Base-by-base conservation (phyloP, 371 early-diverging fungal species). In the Basidiobolus meristosporus region DNA sequence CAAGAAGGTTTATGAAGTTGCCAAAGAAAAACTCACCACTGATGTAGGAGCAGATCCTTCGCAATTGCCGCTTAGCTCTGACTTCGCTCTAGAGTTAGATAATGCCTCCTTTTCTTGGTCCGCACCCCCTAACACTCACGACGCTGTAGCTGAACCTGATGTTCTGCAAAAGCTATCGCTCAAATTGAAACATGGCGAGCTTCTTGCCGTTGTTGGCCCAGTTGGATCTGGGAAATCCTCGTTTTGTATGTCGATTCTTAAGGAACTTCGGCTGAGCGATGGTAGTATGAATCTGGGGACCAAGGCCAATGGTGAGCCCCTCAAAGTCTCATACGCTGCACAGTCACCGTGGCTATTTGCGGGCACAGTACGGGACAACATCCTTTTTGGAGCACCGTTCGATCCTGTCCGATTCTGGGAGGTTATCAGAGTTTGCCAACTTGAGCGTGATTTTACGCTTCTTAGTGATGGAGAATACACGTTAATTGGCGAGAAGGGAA, bases 341-440 rank as follows among this genome's bases (percentile, higher is more conserved):
- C 92, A 95, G 54, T 72, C 59, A 37, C 74, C 98, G 10, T 95
- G 91, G 92, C 80, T 98, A 28, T 78, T 85, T 77, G 90, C 88
- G 46, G 78, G 77, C 22, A 80, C 90, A 0, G 42, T 98, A 7
- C 70, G 85, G n/a, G 87, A 87, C 36, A 96, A 96, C 51, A 83
- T 97, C 50, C 49, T 84, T 12, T 95, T 98, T 71, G 95, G 95
- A 10, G 61, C 64, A 47, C 59, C 65, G 1, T 84, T 62, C 49
- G 84, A 92, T 40, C 63, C 64, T 19, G 59, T 52, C 6, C 83
- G 72, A 31, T 98, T 93, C 46, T 12, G 15, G 10, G 12, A 39
- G 21, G 37, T 38, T 1, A 47, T 85, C n/a, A 50, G 54, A 7
- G 59, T 57, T 26, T 77, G 77, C 34, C 77, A 77, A 11, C 52